phyloP scores from a whole-genome alignment of 2,329 filamentous ascomycete species.

The Paracorniculantispora psalliotae region DNA sequence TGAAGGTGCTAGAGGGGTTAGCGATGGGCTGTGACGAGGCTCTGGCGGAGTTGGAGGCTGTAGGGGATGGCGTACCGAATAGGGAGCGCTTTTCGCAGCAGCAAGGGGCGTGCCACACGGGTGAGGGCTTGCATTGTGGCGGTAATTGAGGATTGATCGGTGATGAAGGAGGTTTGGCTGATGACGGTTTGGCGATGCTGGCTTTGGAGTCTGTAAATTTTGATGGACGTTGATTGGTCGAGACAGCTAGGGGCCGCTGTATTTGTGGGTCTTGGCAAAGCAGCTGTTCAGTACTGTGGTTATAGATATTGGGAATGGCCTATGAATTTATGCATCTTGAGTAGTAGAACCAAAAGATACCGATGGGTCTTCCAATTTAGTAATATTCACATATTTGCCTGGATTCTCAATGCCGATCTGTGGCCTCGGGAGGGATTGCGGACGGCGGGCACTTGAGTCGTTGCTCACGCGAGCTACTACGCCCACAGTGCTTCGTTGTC shows the following conservation, averaged over 20 bases:
- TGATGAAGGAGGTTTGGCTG: background rate
- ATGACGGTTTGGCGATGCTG: background rate
- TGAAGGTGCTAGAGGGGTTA: constrained; percentile 35
- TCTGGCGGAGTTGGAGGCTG: background rate
- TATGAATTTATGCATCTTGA: no score
- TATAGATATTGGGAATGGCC: no score
- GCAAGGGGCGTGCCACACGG: constrained; percentile 8
- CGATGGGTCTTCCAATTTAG: no score
- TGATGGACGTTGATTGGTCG: background rate
- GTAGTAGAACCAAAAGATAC: no score
- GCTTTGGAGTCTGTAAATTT: constrained; percentile 4
- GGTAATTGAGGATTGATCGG: background rate
- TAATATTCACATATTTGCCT: no score
- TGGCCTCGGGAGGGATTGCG: no score
- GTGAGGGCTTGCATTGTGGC: constrained; percentile 10
- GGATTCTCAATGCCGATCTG: no score
- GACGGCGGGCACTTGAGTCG: background rate
- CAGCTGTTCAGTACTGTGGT: no score
- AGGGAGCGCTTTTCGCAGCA: background rate
- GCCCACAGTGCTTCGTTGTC: no score
- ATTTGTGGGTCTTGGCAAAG: background rate
- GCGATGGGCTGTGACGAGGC: background rate
- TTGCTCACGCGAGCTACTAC: background rate
- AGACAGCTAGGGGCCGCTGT: background rate
- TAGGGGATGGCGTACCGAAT: background rate